Evolutionary conservation across 2,329 filamentous ascomycete species (phyloP), one percentile per base, ranked within the genome.

Genomic region (Cladobotryum protrusum): DNA sequence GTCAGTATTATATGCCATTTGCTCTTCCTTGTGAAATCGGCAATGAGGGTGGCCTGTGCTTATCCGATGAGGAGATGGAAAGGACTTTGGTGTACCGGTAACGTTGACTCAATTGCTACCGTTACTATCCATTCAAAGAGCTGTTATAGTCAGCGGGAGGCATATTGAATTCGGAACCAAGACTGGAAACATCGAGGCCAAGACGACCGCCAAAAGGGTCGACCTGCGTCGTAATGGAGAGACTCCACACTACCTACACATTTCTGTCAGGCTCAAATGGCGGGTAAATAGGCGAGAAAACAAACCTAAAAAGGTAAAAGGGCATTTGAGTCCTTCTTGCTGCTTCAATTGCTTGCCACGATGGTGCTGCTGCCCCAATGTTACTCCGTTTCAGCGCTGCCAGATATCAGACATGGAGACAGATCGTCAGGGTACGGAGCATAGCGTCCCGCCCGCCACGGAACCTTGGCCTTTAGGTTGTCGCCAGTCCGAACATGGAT

Each of bases 401-500:
- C 49, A 44, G 39, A 41, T 46, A 48, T 48, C 45, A 44, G 40
- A 51, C 42, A 48, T 37, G 45, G 49, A 51, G 49, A 45, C 20
- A 43, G 49, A 51, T 51, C 49, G 36, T 51, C 24, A 29, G n/a
- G 48, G 37, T 50, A 43, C 48, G 49, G 49, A 51, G 49, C 49
- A 48, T 48, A 35, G 33, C 39, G 40, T 48, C 33, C 49, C 45
- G 39, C 19, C 17, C 35, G 41, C 29, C 20, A 29, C 20, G 35
- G 35, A 37, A 34, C 24, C 19, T 40, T 24, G 18, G 39, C 39
- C 33, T 17, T 17, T n/a, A 37, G 35, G 35, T 37, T 17, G 35
- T 37, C 35, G 35, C 14, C 14, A 37, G 35, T 37, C 35, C 12
- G 14, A 12, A 18, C 35, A 18, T 37, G 35, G 35, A n/a, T 37